Conservation (phyloP, 257 asterid genomes). For the Lycium ferocissimum region DNA sequence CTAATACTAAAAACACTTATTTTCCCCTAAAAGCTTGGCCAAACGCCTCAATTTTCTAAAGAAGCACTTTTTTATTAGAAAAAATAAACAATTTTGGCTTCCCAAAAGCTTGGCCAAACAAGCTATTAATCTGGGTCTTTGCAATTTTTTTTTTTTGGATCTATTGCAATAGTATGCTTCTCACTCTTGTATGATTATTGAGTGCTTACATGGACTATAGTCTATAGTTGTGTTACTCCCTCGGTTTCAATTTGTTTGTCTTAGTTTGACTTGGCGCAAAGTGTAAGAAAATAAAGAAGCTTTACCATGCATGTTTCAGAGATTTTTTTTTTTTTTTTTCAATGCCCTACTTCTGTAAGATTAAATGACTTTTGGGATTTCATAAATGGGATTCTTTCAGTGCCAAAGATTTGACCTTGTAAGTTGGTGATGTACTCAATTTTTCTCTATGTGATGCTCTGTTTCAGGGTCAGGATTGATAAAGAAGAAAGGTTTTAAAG, state of each 20-base stretch:
- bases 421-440: slow-evolving; percentile 17
- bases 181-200: background rate
- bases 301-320: background rate
- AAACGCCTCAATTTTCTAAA: too few relatives aligned
- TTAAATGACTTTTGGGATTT: background rate
- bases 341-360: background rate
- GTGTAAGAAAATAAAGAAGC: too few relatives aligned
- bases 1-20: too few relatives aligned
- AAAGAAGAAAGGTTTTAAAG: slow-evolving; percentile 77
- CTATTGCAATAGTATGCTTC: background rate
- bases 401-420: background rate
- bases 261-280: too few relatives aligned
- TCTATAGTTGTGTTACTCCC: background rate
- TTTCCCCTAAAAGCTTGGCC: too few relatives aligned
- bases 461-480: slow-evolving; percentile 74
- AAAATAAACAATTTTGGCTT: too few relatives aligned
- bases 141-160: background rate
- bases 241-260: too few relatives aligned
- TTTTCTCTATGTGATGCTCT: background rate
- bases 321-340: background rate
- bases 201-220: background rate
- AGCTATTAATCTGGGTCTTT: background rate
- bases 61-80: too few relatives aligned
- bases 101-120: too few relatives aligned
- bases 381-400: background rate